Evolutionary conservation across 208 protist genomes (phyloP).

Genomic region (Leptomonas pyrrhocoris): DNA sequence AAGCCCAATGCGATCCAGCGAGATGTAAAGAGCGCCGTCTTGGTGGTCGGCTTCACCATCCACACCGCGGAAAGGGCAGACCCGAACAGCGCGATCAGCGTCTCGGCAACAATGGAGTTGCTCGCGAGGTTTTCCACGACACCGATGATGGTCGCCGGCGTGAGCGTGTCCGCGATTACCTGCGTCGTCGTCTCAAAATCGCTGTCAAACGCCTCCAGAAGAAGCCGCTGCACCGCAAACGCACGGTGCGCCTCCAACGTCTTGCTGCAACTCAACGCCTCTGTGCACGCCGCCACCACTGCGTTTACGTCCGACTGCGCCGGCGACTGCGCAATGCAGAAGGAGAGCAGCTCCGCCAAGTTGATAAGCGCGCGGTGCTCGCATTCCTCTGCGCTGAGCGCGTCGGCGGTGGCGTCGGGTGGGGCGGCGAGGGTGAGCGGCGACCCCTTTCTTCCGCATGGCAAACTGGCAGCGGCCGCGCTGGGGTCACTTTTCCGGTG

Average conservation of each 20-base stretch:
- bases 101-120: conserved; percentile 60
- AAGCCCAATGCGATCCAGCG: conserved; percentile 56
- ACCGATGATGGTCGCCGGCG: conserved; percentile 24
- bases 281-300: conserved; percentile 24
- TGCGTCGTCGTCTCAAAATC: conserved; percentile 53
- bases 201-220: conserved; percentile 66
- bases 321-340: conserved; percentile 31
- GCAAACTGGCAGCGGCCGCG: neutral
- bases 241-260: conserved; percentile 34
- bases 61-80: conserved; percentile 41
- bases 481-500: neutral
- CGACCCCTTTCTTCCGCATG: neutral
- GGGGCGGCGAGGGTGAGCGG: neutral
- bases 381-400: conserved; percentile 1
- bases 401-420: neutral
- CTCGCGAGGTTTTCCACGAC: conserved; percentile 52
- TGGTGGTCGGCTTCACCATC: conserved; percentile 51
- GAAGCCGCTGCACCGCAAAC: conserved; percentile 54
- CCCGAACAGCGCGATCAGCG: conserved; percentile 70
- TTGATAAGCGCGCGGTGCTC: conserved; percentile 28
- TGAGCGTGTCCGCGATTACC: conserved; percentile 46
- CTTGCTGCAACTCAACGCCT: conserved; percentile 12
- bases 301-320: conserved; percentile 18
- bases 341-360: conserved; percentile 36
- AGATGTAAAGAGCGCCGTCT: conserved; percentile 50